Base-by-base conservation (phyloP, 495 filamentous ascomycete species). In the Penicillium steckii region DNA sequence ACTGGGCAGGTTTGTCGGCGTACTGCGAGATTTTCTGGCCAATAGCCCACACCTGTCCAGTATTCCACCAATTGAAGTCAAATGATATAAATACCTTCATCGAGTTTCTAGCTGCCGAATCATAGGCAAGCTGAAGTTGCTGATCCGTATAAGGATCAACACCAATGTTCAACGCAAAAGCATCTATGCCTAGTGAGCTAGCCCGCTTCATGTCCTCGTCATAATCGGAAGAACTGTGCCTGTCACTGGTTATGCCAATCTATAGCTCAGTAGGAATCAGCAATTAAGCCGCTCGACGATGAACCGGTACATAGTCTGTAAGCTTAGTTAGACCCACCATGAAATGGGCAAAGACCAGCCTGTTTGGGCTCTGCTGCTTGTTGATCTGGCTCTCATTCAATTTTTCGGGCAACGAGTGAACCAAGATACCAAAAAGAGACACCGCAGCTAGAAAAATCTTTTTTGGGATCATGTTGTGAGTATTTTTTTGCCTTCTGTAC, bases 21-120 rank as follows among this genome's bases (percentile, higher is more conserved):
- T 80, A 84, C 46, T 77, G 63, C 8, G 67, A 66, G 51, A 83
- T 77, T 60, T 76, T 76, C 22, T 65, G 58, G 3, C 77, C 79
- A 10, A 83, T 71, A 5, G 56, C 61, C 0, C 52, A 54, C 4
- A 76, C 76, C 22, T 81, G 69, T 3, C 60, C 60, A 3, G 57
- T 66, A n/a, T 68, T 53, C 57, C 69, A 83, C 71, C 73, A 84
- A 54, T 80, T 80, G 67, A 80, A 83, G 58, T 84, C 80, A 49
- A 84, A 85, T 4, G 80, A 84, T 19, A 85, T 64, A 51, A 85
- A 83, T 33, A 81, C 74, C 38, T 82, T 83, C 75, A 82, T 80
- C 29, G 65, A 71, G 54, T 84, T 84, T 10, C 67, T 74, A 6
- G 72, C 75, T 3, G 83, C 82, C 0, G 80, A 81, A 22, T 78